Percentiles rank a stretch among this genome's conserved stretches.
Evolutionary conservation across 768 basidiomycete genomes (phyloP).

Genomic region (Cystofilobasidium ferigula): DNA sequence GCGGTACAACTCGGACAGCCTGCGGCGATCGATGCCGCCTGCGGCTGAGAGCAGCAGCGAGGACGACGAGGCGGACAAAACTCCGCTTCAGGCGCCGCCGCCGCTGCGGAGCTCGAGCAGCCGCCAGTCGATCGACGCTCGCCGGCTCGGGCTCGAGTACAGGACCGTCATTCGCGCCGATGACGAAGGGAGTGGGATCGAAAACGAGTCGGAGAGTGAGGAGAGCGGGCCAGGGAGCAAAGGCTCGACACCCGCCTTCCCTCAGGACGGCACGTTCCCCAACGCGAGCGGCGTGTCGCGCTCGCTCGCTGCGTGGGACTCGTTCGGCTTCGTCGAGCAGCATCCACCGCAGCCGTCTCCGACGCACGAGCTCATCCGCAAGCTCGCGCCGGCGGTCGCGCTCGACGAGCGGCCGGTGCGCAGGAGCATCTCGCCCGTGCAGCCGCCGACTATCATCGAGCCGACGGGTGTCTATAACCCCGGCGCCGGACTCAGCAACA

Average conservation of each 20-base stretch:
- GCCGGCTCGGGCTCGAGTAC: slow-evolving; percentile 8
- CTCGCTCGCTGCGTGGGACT: not conserved
- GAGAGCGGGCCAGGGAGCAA: slow-evolving; percentile 3
- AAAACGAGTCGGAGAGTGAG: slow-evolving; percentile 24
- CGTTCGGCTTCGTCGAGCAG: not conserved
- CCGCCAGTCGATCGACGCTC: slow-evolving; percentile 7
- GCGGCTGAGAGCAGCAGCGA: slow-evolving; percentile 8
- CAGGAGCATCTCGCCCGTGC: not conserved
- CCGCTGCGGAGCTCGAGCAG: not conserved
- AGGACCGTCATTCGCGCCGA: slow-evolving; percentile 10
- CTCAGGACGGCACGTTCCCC: not conserved
- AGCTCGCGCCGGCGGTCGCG: slow-evolving; percentile 3
- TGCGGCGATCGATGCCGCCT: not conserved
- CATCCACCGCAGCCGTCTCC: not conserved
- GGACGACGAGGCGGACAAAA: slow-evolving; percentile 1
- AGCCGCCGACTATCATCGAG: not conserved
- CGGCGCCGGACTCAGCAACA: not conserved
- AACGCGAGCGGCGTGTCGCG: not conserved
- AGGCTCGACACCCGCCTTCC: not conserved
- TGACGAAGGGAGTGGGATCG: slow-evolving; percentile 25
- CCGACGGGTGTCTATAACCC: too few relatives aligned
- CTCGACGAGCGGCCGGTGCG: not conserved
- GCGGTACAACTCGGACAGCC: not conserved
- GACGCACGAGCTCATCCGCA: not conserved
- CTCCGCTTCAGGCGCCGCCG: not conserved